Conservation (phyloP, 257 asterid genomes). For the Penstemon davidsonii region DNA sequence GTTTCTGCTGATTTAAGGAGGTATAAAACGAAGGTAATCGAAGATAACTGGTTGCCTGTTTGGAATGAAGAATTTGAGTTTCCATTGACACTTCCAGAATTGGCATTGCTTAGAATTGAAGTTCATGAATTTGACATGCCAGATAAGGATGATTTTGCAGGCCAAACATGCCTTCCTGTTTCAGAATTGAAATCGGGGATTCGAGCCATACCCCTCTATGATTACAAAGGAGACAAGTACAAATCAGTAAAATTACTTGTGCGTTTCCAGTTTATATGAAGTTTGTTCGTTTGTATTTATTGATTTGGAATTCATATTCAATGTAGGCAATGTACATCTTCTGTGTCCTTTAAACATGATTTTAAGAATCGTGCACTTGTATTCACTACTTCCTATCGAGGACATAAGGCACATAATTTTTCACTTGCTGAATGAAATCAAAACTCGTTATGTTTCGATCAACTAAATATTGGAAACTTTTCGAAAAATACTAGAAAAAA, state of each 20-base stretch:
- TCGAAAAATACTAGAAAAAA: no score
- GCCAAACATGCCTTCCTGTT: constrained; percentile 83
- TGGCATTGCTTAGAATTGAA: constrained; percentile 75
- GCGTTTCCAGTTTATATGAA: constrained; percentile 51
- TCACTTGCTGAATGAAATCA: no score
- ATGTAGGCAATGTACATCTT: neutral
- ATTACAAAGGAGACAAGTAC: constrained; percentile 68
- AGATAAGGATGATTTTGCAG: constrained; percentile 82
- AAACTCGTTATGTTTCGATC: no score
- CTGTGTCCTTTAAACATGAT: neutral
- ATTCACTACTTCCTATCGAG: neutral
- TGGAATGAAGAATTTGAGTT: constrained; percentile 78
- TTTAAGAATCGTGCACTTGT: neutral
- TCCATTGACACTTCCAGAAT: constrained; percentile 58
- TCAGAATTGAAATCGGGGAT: constrained; percentile 71
- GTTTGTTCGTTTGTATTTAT: neutral
- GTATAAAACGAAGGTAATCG: constrained; percentile 50
- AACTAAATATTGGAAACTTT: no score
- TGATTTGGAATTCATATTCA: neutral
- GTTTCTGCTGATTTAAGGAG: constrained; percentile 54
- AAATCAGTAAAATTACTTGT: constrained; percentile 60
- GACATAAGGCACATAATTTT: no score
- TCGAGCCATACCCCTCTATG: constrained; percentile 59
- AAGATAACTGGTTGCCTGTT: constrained; percentile 75
- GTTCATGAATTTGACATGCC: constrained; percentile 77